Conservation (phyloP, 1,284 basidiomycete species). For the Flammula alnicola region DNA sequence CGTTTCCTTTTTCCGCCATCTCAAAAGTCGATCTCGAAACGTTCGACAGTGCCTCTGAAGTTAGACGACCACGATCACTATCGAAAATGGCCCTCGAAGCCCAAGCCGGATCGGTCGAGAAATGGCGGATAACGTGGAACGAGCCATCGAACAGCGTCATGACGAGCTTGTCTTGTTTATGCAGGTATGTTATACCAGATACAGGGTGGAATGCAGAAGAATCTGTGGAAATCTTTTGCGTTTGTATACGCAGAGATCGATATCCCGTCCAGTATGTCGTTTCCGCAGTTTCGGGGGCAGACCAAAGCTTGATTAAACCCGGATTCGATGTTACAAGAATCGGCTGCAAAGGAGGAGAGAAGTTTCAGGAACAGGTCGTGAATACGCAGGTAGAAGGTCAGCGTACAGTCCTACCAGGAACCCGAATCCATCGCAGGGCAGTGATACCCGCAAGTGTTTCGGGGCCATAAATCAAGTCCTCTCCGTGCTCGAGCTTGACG, state of each 20-base stretch:
- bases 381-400: slow-evolving; percentile 39
- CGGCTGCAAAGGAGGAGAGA: slow-evolving; percentile 43
- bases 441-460: slow-evolving; percentile 50
- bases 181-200: slow-evolving; percentile 61
- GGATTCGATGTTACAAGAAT: slow-evolving; percentile 64
- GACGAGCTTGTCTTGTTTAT: slow-evolving; percentile 52
- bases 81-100: slow-evolving; percentile 19
- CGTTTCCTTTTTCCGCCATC: slow-evolving; percentile 45
- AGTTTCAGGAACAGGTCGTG: slow-evolving; percentile 34
- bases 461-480: slow-evolving; percentile 34
- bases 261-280: slow-evolving; percentile 49
- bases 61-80: slow-evolving; percentile 32
- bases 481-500: slow-evolving; percentile 36
- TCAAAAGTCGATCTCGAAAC: slow-evolving; percentile 53
- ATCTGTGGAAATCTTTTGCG: slow-evolving; percentile 55
- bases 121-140: slow-evolving; percentile 57
- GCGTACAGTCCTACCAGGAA: slow-evolving; percentile 44
- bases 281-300: slow-evolving; percentile 28
- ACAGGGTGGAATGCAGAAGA: slow-evolving; percentile 60
- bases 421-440: slow-evolving; percentile 58
- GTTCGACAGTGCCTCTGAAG: slow-evolving; percentile 53
- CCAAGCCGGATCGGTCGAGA: slow-evolving; percentile 52
- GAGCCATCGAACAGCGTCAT: slow-evolving; percentile 72
- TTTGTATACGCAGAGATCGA: slow-evolving; percentile 46
- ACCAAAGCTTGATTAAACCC: slow-evolving; percentile 62